Conservation (phyloP, 805 yeast genomes). For the Dipodascus geniculatus region DNA sequence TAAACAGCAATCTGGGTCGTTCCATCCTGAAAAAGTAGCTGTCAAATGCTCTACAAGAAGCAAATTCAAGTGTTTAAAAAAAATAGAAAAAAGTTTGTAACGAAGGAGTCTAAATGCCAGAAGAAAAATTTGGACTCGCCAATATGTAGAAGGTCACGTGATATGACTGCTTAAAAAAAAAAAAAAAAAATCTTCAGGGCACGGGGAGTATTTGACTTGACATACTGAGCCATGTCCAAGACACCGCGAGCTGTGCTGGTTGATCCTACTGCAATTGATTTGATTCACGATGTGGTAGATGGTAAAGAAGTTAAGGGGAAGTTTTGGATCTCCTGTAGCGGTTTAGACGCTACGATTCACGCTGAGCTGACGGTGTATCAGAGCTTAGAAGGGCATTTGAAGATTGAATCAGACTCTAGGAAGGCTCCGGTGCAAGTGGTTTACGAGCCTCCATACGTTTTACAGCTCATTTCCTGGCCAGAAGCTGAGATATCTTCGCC, state of each 20-base stretch:
- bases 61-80: background rate
- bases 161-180: too few relatives aligned
- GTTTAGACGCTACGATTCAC: constrained; percentile 17
- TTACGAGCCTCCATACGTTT: constrained; percentile 4
- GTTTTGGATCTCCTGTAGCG: constrained; percentile 34
- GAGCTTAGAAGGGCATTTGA: constrained; percentile 12
- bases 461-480: constrained; percentile 5
- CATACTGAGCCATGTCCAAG: too few relatives aligned
- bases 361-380: constrained; percentile 9
- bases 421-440: constrained; percentile 12
- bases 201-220: too few relatives aligned
- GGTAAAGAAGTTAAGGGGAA: constrained; percentile 21
- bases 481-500: constrained; percentile 2
- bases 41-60: too few relatives aligned
- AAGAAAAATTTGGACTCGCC: too few relatives aligned
- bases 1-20: background rate
- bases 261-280: constrained; percentile 37
- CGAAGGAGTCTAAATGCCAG: too few relatives aligned
- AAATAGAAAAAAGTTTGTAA: too few relatives aligned
- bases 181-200: too few relatives aligned
- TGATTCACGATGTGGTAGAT: constrained; percentile 28
- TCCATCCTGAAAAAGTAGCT: too few relatives aligned
- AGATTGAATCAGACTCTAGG: constrained; percentile 11
- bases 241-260: constrained; percentile 18
- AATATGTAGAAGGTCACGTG: too few relatives aligned